A percentile compares a stretch with the other conserved stretches of the same genome.
Evolutionary conservation across 2,329 filamentous ascomycete species (phyloP).

Genomic region (Hawksworthiomyces lignivorus): DNA sequence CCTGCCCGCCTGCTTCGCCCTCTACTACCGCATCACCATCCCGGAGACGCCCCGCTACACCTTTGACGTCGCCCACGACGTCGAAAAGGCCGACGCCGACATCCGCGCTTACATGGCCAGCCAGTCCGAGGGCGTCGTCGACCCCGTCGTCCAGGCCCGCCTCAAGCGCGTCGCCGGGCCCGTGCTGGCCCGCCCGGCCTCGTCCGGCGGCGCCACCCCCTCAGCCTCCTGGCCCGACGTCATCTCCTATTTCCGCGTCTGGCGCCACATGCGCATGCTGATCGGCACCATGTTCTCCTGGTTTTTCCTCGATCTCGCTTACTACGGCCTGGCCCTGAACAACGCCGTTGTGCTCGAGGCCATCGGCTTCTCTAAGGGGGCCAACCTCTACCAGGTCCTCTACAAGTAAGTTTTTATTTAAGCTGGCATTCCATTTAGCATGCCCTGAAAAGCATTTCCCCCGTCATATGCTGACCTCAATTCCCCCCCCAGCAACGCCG

Average conservation of each 20-base stretch:
- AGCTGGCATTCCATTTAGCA: too few relatives aligned
- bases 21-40: conserved; percentile 83
- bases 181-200: conserved; percentile 5
- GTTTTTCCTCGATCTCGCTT: conserved; percentile 70
- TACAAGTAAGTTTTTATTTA: conserved; percentile 39
- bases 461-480: too few relatives aligned
- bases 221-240: conserved; percentile 65
- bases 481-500: conserved; percentile 39
- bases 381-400: conserved; percentile 59
- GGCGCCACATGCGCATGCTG: conserved; percentile 63
- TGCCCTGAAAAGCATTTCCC: too few relatives aligned
- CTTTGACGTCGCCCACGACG: conserved; percentile 62
- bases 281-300: conserved; percentile 72
- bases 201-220: conserved; percentile 48
- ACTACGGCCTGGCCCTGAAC: conserved; percentile 68
- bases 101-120: conserved; percentile 52
- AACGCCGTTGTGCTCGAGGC: conserved; percentile 62
- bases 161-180: conserved; percentile 42
- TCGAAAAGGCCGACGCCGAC: conserved; percentile 67
- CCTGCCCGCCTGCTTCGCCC: conserved; percentile 66
- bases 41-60: conserved; percentile 72
- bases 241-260: conserved; percentile 56
- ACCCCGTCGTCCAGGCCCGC: conserved; percentile 40
- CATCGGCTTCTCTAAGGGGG: conserved; percentile 61
- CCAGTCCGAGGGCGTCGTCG: conserved; percentile 38